Base-by-base conservation (phyloP, 73 alveolate species). In the Halteria grandinella region DNA sequence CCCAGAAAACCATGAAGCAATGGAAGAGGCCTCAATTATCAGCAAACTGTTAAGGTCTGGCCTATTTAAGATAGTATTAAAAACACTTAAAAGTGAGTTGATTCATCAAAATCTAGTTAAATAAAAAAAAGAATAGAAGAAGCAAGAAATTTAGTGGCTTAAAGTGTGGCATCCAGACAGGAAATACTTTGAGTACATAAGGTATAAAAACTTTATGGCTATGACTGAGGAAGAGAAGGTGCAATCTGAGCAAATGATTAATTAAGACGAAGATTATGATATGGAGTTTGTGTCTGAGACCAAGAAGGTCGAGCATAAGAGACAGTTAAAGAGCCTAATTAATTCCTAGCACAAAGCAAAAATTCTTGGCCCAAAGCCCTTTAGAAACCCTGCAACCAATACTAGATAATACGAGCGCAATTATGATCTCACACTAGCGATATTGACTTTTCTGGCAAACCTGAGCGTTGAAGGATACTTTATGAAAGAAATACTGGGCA, bases 401-500 rank as follows among this genome's bases (percentile, higher is more conserved):
- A n/a, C n/a, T n/a, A n/a, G n/a, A n/a, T n/a, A n/a, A n/a, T n/a
- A n/a, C n/a, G n/a, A n/a, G n/a, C n/a, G n/a, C n/a, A n/a, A 73
- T 20, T 24, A 31, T 5, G 86, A 73, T 55, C 41, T 73, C 15
- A 48, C 77, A 6, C 77, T 79, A 6, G 83, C 89, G 15, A 50
- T 79, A 5, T 58, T 75, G 7, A 79, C 69, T n/a, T 37, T 79
- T 17, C 54, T 79, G 1, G 71, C 84, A 20, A 79, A 79, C 52
- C 49, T 79, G 7, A 51, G 78, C 20, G 44, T 75, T 25, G 89
- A 79, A 37, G 89, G 69, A 21, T 69, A 79, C n/a, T 79, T 73
- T 40, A 73, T 73, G 4, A 37, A 63, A 40, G 6, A 17, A 1
- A 33, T 73, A n/a, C 50, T 73, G 39, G 58, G 44, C 3, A 62